Evolutionary conservation across 345 rosid genomes (phyloP).

Genomic region (Eucalyptus curtisii): DNA sequence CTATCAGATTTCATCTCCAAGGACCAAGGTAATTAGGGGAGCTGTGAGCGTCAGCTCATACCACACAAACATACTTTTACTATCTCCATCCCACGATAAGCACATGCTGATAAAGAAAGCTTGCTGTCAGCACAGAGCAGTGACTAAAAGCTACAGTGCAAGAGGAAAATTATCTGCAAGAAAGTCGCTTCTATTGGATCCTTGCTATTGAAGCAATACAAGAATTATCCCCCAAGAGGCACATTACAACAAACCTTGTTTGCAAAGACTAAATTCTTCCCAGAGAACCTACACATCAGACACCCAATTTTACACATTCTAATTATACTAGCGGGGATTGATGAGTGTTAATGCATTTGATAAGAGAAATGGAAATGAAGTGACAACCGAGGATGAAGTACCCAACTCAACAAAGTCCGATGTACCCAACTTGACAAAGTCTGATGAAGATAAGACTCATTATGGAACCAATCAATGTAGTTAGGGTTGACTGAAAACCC

Average conservation of each 20-base stretch:
- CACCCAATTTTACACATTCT: not conserved
- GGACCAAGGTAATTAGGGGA: not conserved
- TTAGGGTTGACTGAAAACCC: not conserved
- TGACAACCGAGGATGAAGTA: not conserved
- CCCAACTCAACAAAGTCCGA: not conserved
- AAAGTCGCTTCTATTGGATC: not conserved
- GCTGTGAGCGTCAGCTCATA: not conserved
- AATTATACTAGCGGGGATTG: not conserved
- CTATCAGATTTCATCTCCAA: not conserved
- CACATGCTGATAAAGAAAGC: not conserved
- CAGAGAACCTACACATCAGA: not conserved
- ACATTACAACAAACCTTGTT: not conserved
- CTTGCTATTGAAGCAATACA: not conserved
- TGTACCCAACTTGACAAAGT: not conserved
- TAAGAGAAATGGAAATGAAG: not conserved
- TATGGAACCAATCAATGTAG: not conserved
- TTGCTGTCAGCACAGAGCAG: not conserved
- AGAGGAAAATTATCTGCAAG: not conserved
- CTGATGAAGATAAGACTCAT: not conserved
- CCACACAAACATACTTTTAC: not conserved
- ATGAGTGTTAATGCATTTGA: not conserved
- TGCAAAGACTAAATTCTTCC: not conserved
- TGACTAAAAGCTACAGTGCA: not conserved
- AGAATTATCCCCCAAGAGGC: not conserved
- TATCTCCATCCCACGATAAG: not conserved